These are phyloP conservation scores for Lachnellula arida DNA, from an alignment of 2,329 filamentous ascomycete species.

Conservation along the genomic window DNA sequence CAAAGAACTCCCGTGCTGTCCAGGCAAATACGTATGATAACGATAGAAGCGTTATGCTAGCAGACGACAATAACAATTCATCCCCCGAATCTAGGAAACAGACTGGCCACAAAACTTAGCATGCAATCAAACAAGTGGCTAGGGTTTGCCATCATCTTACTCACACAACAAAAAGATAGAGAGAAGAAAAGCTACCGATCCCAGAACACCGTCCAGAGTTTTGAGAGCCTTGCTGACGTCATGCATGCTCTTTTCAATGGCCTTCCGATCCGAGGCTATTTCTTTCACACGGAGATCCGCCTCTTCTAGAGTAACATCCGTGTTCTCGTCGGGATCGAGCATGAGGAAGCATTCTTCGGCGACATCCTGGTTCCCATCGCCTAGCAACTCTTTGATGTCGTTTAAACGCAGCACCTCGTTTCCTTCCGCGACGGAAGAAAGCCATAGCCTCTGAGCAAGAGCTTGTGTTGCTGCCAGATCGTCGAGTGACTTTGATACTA, in stretches of 20 bases:
- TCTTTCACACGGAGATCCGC: conserved; percentile 5
- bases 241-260: conserved; percentile 11
- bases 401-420: conserved; percentile 4
- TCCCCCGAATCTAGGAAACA: no score
- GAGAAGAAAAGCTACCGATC: conserved; percentile 5
- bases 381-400: conserved; percentile 5
- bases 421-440: conserved; percentile 7
- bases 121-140: background rate
- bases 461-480: conserved; percentile 3
- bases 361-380: background rate
- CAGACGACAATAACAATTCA: no score
- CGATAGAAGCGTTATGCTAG: conserved; percentile 56
- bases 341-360: conserved; percentile 7
- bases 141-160: background rate
- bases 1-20: conserved; percentile 7
- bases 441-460: conserved; percentile 4
- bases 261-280: conserved; percentile 2
- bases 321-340: conserved; percentile 10
- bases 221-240: conserved; percentile 11
- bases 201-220: conserved; percentile 5
- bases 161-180: conserved; percentile 9
- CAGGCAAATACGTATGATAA: conserved; percentile 49
- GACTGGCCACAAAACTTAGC: conserved; percentile 36
- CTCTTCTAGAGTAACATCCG: conserved; percentile 10
- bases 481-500: conserved; percentile 4